These are phyloP conservation scores for Termitomyces sp. DNA, from an alignment of 768 basidiomycete genomes.

Conservation along the genomic window DNA sequence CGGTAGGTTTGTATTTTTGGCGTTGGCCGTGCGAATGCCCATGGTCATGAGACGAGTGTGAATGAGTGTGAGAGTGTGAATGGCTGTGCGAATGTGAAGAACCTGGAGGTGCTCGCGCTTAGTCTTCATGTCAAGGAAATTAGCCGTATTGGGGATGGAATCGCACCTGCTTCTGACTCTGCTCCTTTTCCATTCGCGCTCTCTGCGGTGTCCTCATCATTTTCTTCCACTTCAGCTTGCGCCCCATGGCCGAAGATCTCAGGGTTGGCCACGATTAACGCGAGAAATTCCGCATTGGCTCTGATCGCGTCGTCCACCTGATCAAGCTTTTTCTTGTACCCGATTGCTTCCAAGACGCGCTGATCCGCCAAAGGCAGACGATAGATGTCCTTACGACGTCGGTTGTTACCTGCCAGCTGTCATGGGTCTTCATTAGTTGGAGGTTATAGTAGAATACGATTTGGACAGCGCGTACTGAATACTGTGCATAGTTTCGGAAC, in stretches of 20 bases:
- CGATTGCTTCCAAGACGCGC: slow-evolving; percentile 59
- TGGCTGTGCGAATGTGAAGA: slow-evolving; percentile 9
- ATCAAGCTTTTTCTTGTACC: slow-evolving; percentile 77
- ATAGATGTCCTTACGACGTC: slow-evolving; percentile 75
- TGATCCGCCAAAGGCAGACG: slow-evolving; percentile 68
- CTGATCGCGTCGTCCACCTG: slow-evolving; percentile 79
- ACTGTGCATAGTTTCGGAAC: slow-evolving; percentile 71
- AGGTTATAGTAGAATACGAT: not conserved
- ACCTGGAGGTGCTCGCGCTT: not conserved
- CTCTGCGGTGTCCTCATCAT: slow-evolving; percentile 8
- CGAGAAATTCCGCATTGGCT: slow-evolving; percentile 76
- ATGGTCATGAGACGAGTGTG: slow-evolving; percentile 24
- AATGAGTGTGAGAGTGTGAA: slow-evolving; percentile 17
- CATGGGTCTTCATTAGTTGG: slow-evolving; percentile 9
- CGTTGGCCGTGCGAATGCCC: slow-evolving; percentile 29
- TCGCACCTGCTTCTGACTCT: slow-evolving; percentile 5
- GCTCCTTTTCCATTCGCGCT: slow-evolving; percentile 4
- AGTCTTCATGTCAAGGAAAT: not conserved
- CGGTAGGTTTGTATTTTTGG: slow-evolving; percentile 48
- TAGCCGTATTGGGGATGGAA: not conserved
- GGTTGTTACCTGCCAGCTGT: slow-evolving; percentile 51
- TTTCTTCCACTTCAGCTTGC: slow-evolving; percentile 25
- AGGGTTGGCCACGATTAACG: slow-evolving; percentile 70
- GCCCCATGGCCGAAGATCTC: slow-evolving; percentile 72
- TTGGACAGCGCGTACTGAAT: slow-evolving; percentile 51